Percentiles rank a stretch among this genome's conserved stretches.
These are phyloP conservation scores for Penstemon newberryi DNA, from an alignment of 257 asterid genomes.

Conservation along the genomic window DNA sequence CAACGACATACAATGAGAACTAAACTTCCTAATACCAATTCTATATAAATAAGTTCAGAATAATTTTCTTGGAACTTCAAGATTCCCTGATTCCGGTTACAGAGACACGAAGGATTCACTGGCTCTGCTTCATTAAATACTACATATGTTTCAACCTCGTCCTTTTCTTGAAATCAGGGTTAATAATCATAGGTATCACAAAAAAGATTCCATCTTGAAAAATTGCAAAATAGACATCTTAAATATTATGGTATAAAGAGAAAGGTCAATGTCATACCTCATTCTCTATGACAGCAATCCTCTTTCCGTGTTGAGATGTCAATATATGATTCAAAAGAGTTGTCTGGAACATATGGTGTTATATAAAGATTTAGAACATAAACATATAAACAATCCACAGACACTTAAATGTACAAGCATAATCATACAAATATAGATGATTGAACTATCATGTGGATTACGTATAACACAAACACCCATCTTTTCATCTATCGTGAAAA, in stretches of 20 bases:
- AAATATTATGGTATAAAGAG: background rate
- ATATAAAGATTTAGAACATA: constrained; percentile 6
- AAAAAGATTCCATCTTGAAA: background rate
- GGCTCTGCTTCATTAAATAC: background rate
- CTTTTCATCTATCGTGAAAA: background rate
- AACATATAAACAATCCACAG: background rate
- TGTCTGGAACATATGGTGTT: constrained; percentile 54
- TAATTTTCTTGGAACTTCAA: constrained; percentile 3
- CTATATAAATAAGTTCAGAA: background rate
- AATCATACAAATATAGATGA: background rate
- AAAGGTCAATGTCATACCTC: constrained; percentile 56
- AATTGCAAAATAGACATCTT: background rate
- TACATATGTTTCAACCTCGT: constrained; percentile 2
- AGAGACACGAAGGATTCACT: background rate
- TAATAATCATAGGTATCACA: background rate
- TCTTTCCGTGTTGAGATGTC: constrained; percentile 90
- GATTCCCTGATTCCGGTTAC: background rate
- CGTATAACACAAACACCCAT: background rate
- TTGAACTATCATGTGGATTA: background rate
- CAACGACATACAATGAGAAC: background rate
- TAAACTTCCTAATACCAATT: too few relatives aligned
- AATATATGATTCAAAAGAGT: constrained; percentile 91
- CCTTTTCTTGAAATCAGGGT: background rate
- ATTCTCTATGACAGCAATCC: constrained; percentile 93
- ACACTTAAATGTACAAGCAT: background rate